Evolutionary conservation across 768 basidiomycete species (phyloP).

Genomic region (Leccinum truebloodii): DNA sequence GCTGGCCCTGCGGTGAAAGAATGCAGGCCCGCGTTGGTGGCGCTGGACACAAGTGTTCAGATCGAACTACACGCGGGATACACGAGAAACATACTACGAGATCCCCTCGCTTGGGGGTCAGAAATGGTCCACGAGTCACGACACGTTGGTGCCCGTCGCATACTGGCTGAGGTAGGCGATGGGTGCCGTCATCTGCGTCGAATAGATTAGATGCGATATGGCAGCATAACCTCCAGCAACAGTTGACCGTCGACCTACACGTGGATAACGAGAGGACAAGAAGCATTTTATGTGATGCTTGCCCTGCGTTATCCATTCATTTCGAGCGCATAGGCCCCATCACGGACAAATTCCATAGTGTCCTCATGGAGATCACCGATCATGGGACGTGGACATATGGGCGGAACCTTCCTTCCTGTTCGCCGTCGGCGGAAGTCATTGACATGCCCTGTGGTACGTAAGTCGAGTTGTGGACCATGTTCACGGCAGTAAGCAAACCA

Average conservation of each 20-base stretch:
- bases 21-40: conserved; percentile 42
- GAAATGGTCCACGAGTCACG: conserved; percentile 51
- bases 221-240: conserved; percentile 64
- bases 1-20: conserved; percentile 50
- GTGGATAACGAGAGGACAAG: not conserved
- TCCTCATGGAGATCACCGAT: not conserved
- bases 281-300: not conserved
- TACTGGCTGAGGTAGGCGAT: conserved; percentile 48
- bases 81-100: conserved; percentile 52
- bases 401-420: not conserved
- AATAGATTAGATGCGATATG: conserved; percentile 65
- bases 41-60: conserved; percentile 36
- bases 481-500: not conserved
- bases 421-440: not conserved
- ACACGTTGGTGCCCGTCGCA: conserved; percentile 46
- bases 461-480: not conserved
- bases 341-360: not conserved
- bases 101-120: conserved; percentile 58
- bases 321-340: not conserved
- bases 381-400: not conserved
- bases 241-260: conserved; percentile 54
- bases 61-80: not conserved
- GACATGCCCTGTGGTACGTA: not conserved
- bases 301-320: not conserved
- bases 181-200: conserved; percentile 46